Evolutionary conservation across 2,329 filamentous ascomycete genomes (phyloP).

Genomic region (Triangularia setosa): DNA sequence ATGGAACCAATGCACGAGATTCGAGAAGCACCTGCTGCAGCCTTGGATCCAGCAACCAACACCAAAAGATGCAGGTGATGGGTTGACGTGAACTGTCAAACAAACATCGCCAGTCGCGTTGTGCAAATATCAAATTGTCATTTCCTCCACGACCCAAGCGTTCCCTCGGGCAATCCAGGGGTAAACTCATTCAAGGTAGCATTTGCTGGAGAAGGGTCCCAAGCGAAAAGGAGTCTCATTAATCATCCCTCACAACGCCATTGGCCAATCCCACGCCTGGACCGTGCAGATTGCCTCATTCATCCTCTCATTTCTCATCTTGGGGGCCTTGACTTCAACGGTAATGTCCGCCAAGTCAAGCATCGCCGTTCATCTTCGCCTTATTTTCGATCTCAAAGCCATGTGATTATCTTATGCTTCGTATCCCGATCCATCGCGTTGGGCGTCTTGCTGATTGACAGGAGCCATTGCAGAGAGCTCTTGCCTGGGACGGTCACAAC

Average conservation of each 20-base stretch:
- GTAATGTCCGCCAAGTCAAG: not conserved
- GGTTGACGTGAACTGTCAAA: not conserved
- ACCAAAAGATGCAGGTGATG: not conserved
- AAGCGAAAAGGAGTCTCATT: conserved; percentile 6
- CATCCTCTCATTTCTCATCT: conserved; percentile 5
- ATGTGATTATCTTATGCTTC: not conserved
- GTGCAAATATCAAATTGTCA: not conserved
- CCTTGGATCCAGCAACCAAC: not conserved
- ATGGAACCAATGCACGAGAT: not conserved
- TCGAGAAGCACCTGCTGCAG: not conserved
- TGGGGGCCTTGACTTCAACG: not conserved
- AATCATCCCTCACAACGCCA: not conserved
- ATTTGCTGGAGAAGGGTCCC: not conserved
- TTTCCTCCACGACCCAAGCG: not conserved
- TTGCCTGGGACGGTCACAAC: not conserved
- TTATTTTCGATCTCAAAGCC: not conserved
- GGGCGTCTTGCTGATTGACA: not conserved
- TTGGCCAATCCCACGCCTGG: conserved; percentile 6
- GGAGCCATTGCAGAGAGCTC: not conserved
- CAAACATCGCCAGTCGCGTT: not conserved
- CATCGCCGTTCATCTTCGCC: not conserved
- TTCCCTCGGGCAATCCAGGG: not conserved
- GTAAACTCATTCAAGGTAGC: not conserved
- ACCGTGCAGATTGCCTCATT: not conserved
- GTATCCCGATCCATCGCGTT: no score